Percentiles rank a stretch among this genome's conserved stretches.
Conservation (phyloP, 148 eudicot genomes). For the Cornus kousa region DNA sequence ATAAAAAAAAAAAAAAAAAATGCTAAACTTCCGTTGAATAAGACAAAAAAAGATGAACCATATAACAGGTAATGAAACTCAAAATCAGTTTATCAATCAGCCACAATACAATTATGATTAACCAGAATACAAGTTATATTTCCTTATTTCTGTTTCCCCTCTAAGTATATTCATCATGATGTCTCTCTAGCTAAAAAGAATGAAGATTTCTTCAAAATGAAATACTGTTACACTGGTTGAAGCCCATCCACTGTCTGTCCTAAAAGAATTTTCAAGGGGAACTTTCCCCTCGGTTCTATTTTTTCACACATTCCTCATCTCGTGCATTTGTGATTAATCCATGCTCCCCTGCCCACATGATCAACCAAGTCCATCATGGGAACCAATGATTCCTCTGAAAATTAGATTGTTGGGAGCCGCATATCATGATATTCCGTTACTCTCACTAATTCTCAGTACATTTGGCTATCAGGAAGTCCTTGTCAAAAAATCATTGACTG, state of each 20-base stretch:
- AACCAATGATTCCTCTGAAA: not conserved
- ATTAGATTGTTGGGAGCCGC: not conserved
- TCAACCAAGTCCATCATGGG: not conserved
- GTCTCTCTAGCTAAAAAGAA: slow-evolving; percentile 5
- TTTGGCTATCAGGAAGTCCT: slow-evolving; percentile 41
- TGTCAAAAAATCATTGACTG: slow-evolving; percentile 86
- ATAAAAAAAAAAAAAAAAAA: no score
- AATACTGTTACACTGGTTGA: not conserved
- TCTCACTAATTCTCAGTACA: not conserved
- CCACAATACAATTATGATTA: not conserved
- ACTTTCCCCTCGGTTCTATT: not conserved
- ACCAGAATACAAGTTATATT: slow-evolving; percentile 1
- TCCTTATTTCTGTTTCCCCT: not conserved
- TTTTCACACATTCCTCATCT: not conserved
- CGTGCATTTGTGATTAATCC: not conserved
- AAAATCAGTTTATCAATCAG: no score
- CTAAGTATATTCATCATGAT: not conserved
- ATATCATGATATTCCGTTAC: no score
- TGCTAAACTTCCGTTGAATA: no score
- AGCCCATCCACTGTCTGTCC: not conserved
- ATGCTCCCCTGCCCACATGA: not conserved
- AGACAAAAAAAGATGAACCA: no score
- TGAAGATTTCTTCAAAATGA: not conserved
- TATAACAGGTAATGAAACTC: no score
- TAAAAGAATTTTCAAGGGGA: not conserved